phyloP scores from a whole-genome alignment of 257 asterid species.

The Linaria vulgaris region DNA sequence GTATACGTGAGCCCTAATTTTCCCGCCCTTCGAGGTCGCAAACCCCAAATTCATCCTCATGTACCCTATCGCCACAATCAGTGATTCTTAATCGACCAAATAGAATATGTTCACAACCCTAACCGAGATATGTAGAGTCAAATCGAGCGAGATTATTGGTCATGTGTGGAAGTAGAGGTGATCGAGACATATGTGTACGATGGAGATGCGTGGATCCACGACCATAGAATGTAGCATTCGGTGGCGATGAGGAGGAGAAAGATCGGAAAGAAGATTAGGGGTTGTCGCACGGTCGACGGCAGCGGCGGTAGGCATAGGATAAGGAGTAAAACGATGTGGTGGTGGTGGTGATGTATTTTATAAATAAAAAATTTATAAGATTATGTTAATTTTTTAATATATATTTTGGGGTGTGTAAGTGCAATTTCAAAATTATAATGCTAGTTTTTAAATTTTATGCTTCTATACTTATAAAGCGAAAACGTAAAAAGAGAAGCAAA shows the following conservation, averaged over 20 bases:
- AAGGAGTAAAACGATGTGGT: constrained; percentile 45
- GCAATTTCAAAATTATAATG: too few species aligned
- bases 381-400: too few species aligned
- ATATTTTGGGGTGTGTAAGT: too few species aligned
- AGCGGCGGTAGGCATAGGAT: constrained; percentile 38
- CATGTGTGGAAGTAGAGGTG: constrained; percentile 44
- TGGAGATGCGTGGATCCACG: constrained; percentile 69
- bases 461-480: too few species aligned
- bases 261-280: constrained; percentile 33
- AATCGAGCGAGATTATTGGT: constrained; percentile 55
- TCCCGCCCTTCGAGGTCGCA: constrained; percentile 57
- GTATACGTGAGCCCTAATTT: constrained; percentile 53
- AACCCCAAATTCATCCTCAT: constrained; percentile 66
- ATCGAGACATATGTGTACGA: constrained; percentile 54
- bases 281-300: constrained; percentile 35
- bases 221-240: constrained; percentile 63
- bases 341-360: too few species aligned
- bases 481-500: too few species aligned
- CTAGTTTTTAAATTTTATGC: too few species aligned
- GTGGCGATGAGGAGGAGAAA: constrained; percentile 45
- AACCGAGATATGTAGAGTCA: constrained; percentile 54
- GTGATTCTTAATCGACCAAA: constrained; percentile 55
- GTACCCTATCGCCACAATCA: constrained; percentile 53
- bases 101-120: constrained; percentile 64
- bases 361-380: too few species aligned